Conservation (phyloP, 2,329 filamentous ascomycete genomes). For the Nothophaeocryptopus gaeumannii region DNA sequence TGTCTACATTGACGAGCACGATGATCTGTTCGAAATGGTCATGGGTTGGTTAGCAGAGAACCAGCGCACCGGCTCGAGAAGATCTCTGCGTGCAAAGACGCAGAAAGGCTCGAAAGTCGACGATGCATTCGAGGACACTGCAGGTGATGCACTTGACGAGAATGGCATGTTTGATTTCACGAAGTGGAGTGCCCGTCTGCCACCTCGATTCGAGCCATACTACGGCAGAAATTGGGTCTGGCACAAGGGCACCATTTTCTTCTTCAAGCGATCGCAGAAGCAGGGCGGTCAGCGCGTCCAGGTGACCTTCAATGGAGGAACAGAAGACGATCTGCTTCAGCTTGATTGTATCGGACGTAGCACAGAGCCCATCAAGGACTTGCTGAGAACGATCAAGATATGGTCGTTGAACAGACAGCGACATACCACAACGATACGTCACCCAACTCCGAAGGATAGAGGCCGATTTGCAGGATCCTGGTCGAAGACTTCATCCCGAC, state of each 20-base stretch:
- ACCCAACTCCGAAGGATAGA: conserved; percentile 44
- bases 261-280: conserved; percentile 40
- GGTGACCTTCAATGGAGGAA: conserved; percentile 23
- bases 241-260: conserved; percentile 42
- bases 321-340: conserved; percentile 43
- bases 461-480: conserved; percentile 38
- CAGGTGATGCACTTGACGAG: conserved; percentile 38
- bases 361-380: conserved; percentile 48
- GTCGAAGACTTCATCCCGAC: conserved; percentile 50
- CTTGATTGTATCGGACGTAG: conserved; percentile 49
- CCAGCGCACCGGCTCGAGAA: conserved; percentile 35
- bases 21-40: conserved; percentile 44
- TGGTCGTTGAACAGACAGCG: conserved; percentile 44
- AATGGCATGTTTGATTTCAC: conserved; percentile 50
- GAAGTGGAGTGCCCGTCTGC: conserved; percentile 48
- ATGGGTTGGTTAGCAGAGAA: conserved; percentile 46
- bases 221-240: conserved; percentile 47
- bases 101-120: conserved; percentile 36
- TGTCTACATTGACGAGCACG: conserved; percentile 45
- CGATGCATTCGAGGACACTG: conserved; percentile 35
- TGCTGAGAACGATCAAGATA: conserved; percentile 46
- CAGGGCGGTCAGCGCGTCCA: conserved; percentile 29
- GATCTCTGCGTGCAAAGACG: conserved; percentile 42
- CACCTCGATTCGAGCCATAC: conserved; percentile 50
- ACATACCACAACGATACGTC: conserved; percentile 46